A percentile compares a stretch with the other conserved stretches of the same genome.
Evolutionary conservation across 2,329 filamentous ascomycete species (phyloP).

Genomic region (Teratosphaeriaceae sp.): DNA sequence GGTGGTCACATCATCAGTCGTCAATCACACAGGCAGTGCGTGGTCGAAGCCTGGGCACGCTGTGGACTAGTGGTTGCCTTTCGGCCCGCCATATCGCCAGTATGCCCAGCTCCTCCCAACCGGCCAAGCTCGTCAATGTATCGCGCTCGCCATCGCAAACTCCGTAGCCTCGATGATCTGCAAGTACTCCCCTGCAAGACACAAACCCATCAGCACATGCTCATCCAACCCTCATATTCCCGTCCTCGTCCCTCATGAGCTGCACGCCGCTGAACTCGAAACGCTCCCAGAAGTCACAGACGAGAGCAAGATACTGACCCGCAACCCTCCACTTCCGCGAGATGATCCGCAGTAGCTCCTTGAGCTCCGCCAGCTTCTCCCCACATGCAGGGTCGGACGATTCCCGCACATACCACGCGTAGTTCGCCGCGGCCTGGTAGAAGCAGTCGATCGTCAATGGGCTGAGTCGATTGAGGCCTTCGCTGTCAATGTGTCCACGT

Average conservation of each 20-base stretch:
- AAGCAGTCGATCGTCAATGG: conserved; percentile 26
- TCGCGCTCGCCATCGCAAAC: conserved; percentile 13
- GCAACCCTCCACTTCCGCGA: conserved; percentile 20
- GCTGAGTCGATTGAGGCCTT: conserved; percentile 13
- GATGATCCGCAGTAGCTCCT: conserved; percentile 17
- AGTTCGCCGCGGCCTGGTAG: conserved; percentile 31
- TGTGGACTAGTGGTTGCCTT: too few species aligned
- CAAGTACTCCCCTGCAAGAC: conserved; percentile 15
- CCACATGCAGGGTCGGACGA: conserved; percentile 19
- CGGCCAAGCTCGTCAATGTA: not conserved
- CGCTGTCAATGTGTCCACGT: conserved; percentile 8
- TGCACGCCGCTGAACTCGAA: not conserved
- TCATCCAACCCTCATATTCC: too few species aligned
- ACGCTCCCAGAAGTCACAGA: conserved; percentile 7
- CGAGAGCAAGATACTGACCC: conserved; percentile 17
- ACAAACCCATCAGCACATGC: not conserved
- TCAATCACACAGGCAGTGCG: too few species aligned
- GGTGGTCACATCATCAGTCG: too few species aligned
- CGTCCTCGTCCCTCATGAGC: not conserved
- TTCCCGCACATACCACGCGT: conserved; percentile 29
- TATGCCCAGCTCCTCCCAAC: too few species aligned
- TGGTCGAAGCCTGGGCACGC: too few species aligned
- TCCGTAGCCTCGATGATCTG: conserved; percentile 18
- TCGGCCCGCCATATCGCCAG: too few species aligned
- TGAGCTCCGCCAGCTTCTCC: conserved; percentile 17